Conservation (phyloP, 306 rosid genomes). For the Oemleria cerasiformis region DNA sequence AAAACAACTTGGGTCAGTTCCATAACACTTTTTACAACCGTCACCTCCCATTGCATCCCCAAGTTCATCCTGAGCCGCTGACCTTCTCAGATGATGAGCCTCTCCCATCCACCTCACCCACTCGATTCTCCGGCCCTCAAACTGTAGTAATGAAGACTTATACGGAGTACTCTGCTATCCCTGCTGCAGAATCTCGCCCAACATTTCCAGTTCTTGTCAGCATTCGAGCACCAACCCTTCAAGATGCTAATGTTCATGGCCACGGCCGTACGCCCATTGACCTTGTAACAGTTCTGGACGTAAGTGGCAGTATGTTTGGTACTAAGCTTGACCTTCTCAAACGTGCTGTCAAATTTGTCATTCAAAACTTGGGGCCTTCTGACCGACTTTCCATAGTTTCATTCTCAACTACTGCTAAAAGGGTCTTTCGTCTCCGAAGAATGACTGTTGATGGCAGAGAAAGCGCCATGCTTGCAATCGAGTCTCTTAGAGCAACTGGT, state of each 20-base stretch:
- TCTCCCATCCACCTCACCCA: slow-evolving; percentile 2
- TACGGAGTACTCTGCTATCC: slow-evolving; percentile 3
- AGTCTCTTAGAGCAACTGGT: not conserved
- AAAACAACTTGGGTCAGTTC: not conserved
- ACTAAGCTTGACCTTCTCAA: slow-evolving; percentile 29
- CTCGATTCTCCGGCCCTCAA: not conserved
- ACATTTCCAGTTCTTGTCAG: slow-evolving; percentile 12
- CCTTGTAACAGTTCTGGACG: slow-evolving; percentile 35
- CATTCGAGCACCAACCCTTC: slow-evolving; percentile 8
- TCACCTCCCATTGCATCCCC: not conserved
- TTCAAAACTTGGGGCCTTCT: slow-evolving; percentile 29
- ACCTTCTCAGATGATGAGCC: slow-evolving; percentile 19
- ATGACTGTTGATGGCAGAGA: slow-evolving; percentile 22
- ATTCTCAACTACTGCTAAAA: slow-evolving; percentile 16
- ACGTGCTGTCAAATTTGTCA: slow-evolving; percentile 27
- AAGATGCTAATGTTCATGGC: not conserved
- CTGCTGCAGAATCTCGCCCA: not conserved
- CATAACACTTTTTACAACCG: not conserved
- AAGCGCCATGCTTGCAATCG: not conserved
- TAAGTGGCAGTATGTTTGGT: slow-evolving; percentile 35
- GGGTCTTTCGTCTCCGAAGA: slow-evolving; percentile 30
- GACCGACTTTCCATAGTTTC: slow-evolving; percentile 36
- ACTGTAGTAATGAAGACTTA: not conserved
- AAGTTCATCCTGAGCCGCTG: not conserved
- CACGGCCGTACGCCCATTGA: slow-evolving; percentile 23